Evolutionary conservation across 2,329 filamentous ascomycete species (phyloP).

Genomic region (Colletotrichum lentis): DNA sequence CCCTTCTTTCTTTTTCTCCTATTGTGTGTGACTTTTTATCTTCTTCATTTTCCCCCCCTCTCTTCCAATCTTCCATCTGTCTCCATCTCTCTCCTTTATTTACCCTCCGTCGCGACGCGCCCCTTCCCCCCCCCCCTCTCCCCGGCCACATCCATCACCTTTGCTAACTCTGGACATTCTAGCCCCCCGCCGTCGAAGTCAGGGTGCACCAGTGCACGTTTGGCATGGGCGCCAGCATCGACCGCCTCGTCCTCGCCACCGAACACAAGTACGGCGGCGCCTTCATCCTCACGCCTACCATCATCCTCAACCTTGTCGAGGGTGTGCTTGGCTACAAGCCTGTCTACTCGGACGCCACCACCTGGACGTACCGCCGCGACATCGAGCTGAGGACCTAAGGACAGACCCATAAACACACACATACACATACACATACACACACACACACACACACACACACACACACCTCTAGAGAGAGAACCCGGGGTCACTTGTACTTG

Average conservation of each 20-base stretch:
- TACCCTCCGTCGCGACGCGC: too few species aligned
- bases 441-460: too few species aligned
- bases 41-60: not conserved
- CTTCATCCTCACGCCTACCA: conserved; percentile 52
- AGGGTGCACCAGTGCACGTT: conserved; percentile 56
- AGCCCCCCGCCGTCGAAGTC: conserved; percentile 55
- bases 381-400: conserved; percentile 21
- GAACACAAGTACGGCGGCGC: conserved; percentile 46
- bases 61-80: too few species aligned
- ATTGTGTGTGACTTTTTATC: not conserved
- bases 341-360: conserved; percentile 39
- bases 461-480: too few species aligned
- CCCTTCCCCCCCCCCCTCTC: too few species aligned
- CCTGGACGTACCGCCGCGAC: conserved; percentile 39
- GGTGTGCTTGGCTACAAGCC: conserved; percentile 56
- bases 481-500: not conserved
- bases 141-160: too few species aligned
- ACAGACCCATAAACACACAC: too few species aligned
- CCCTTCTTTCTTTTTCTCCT: not conserved
- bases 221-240: conserved; percentile 54
- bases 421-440: too few species aligned
- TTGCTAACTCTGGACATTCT: not conserved
- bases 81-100: too few species aligned
- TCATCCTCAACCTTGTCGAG: conserved; percentile 57
- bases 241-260: conserved; percentile 52